These are phyloP conservation scores for Entomophthora muscae DNA, from an alignment of 371 early-diverging fungal species.

Conservation along the genomic window DNA sequence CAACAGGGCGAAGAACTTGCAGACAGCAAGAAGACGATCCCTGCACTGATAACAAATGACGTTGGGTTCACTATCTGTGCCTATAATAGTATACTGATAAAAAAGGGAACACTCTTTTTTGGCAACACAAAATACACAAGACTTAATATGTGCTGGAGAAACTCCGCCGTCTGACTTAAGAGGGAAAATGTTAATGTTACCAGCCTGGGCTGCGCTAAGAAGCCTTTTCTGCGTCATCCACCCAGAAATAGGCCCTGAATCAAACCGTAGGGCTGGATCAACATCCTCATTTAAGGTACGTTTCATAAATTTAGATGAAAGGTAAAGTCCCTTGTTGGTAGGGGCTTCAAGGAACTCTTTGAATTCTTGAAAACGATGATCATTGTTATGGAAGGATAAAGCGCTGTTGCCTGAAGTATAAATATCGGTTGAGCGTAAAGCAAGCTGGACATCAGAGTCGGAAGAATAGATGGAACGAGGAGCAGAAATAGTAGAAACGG, in stretches of 20 bases:
- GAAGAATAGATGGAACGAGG: neutral
- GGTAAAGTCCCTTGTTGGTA: neutral
- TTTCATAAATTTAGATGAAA: conserved; percentile 7
- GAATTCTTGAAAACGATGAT: conserved; percentile 5
- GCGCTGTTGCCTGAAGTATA: neutral
- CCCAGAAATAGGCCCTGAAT: neutral
- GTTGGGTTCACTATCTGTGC: neutral
- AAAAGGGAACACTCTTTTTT: neutral
- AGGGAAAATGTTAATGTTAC: neutral
- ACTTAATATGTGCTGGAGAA: neutral
- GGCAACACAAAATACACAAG: neutral
- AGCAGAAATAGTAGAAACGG: neutral
- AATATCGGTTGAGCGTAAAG: neutral
- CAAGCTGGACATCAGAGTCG: neutral
- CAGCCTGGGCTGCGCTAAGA: neutral
- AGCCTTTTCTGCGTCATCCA: neutral
- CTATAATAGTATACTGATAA: neutral
- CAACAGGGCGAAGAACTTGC: conserved; percentile 1
- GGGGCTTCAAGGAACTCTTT: conserved; percentile 6
- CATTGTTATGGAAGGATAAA: neutral
- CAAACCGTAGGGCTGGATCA: conserved; percentile 5
- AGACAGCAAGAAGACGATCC: neutral
- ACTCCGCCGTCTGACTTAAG: neutral
- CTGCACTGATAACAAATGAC: conserved; percentile 1
- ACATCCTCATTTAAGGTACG: conserved; percentile 5